Evolutionary conservation across 1,284 basidiomycete genomes (phyloP).

Genomic region (Cutaneotrichosporon dermatis): DNA sequence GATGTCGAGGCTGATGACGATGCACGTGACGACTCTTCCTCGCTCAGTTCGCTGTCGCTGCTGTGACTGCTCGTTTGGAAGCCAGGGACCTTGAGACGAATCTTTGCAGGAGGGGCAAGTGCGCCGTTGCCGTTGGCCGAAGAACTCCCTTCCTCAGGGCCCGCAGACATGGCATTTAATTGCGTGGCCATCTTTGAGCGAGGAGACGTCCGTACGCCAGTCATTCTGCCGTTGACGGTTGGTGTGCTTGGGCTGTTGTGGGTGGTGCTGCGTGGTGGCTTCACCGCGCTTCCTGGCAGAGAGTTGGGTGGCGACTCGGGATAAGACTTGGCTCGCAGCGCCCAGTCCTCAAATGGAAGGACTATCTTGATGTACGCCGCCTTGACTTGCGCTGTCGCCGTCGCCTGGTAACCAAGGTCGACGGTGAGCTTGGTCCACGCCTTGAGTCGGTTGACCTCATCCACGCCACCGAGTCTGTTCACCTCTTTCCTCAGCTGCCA

Average conservation of each 20-base stretch:
- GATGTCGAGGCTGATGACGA: slow-evolving; percentile 7
- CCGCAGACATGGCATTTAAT: slow-evolving; percentile 17
- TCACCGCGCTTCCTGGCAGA: slow-evolving; percentile 8
- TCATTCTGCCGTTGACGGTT: slow-evolving; percentile 12
- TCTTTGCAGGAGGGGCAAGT: slow-evolving; percentile 9
- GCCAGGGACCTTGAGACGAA: slow-evolving; percentile 35
- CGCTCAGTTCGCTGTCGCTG: slow-evolving; percentile 43
- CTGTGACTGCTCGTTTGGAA: slow-evolving; percentile 33
- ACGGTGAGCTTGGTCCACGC: slow-evolving; percentile 83
- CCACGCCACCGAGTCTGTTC: slow-evolving; percentile 78
- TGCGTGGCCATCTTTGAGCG: slow-evolving; percentile 5
- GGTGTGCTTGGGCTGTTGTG: not conserved
- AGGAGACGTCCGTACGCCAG: slow-evolving; percentile 13
- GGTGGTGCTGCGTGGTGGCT: not conserved
- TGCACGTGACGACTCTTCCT: slow-evolving; percentile 28
- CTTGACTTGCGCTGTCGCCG: slow-evolving; percentile 65
- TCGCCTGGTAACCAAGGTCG: slow-evolving; percentile 65
- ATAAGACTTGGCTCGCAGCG: slow-evolving; percentile 61
- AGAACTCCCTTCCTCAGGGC: not conserved
- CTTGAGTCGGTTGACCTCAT: slow-evolving; percentile 65
- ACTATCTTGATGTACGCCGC: slow-evolving; percentile 86
- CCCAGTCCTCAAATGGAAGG: slow-evolving; percentile 88
- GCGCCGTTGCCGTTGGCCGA: not conserved
- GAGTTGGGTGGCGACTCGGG: slow-evolving; percentile 35
- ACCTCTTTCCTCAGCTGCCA: slow-evolving; percentile 92